Percentiles rank a stretch among this genome's conserved stretches.
Conservation (phyloP, 495 filamentous ascomycete species). For the Massariosphaeria phaeospora region DNA sequence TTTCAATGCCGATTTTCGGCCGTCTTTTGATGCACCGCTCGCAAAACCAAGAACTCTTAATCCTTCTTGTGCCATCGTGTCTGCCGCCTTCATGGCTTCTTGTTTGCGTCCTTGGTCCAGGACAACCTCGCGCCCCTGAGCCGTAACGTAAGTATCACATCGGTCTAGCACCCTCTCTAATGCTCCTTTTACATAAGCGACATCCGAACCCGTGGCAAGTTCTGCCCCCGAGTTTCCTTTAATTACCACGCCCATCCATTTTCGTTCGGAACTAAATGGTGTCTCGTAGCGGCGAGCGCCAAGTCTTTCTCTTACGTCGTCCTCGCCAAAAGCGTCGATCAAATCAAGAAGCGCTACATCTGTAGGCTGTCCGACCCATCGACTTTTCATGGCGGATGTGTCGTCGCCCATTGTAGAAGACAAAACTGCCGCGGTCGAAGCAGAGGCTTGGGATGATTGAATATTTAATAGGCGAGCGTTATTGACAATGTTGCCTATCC, state of each 20-base stretch:
- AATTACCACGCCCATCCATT: slow-evolving; percentile 97
- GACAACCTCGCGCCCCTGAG: slow-evolving; percentile 79
- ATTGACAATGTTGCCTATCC: slow-evolving; percentile 93
- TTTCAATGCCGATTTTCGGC: slow-evolving; percentile 36
- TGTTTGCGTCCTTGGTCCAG: slow-evolving; percentile 72
- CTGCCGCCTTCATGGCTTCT: slow-evolving; percentile 73
- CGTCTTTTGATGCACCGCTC: slow-evolving; percentile 55
- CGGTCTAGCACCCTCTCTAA: slow-evolving; percentile 79
- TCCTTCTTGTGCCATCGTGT: slow-evolving; percentile 87
- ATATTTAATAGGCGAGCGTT: slow-evolving; percentile 72
- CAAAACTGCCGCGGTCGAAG: slow-evolving; percentile 67
- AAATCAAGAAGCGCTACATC: slow-evolving; percentile 94
- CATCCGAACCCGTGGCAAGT: slow-evolving; percentile 49
- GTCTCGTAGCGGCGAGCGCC: slow-evolving; percentile 74
- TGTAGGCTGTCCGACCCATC: slow-evolving; percentile 96
- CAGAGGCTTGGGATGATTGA: slow-evolving; percentile 52
- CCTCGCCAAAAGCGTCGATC: slow-evolving; percentile 80
- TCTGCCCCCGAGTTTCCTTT: slow-evolving; percentile 38
- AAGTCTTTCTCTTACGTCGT: slow-evolving; percentile 81
- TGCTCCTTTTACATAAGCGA: slow-evolving; percentile 92
- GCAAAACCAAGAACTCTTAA: slow-evolving; percentile 88
- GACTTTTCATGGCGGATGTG: slow-evolving; percentile 61
- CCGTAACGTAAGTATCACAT: slow-evolving; percentile 86
- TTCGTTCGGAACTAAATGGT: slow-evolving; percentile 93
- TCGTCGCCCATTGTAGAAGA: slow-evolving; percentile 66